These are phyloP conservation scores for Neonectria hederae DNA, from an alignment of 2,329 filamentous ascomycete genomes.

Conservation along the genomic window DNA sequence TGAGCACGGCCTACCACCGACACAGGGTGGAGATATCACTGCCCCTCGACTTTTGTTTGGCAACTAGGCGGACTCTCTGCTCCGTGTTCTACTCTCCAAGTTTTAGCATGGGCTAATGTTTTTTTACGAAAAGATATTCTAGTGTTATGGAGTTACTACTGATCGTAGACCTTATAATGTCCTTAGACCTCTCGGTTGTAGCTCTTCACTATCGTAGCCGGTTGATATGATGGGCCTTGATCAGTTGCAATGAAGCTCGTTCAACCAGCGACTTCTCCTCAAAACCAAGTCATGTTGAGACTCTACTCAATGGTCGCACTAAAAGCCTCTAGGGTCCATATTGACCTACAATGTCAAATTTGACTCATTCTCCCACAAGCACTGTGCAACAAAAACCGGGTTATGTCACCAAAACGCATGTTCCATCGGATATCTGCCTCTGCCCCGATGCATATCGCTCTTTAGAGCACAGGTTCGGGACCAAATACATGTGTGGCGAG, in stretches of 20 bases:
- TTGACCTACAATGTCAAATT: neutral
- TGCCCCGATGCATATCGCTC: conserved; percentile 30
- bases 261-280: neutral
- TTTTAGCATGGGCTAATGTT: neutral
- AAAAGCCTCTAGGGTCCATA: neutral
- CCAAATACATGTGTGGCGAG: conserved; percentile 13
- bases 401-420: conserved; percentile 3
- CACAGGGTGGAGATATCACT: neutral
- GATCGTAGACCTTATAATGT: neutral
- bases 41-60: neutral
- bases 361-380: neutral
- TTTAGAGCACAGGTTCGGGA: conserved; percentile 26
- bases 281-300: neutral
- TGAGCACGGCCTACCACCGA: neutral
- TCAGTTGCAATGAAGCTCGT: neutral
- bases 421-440: conserved; percentile 34
- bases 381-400: conserved; percentile 11
- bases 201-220: neutral
- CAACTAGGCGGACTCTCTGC: neutral
- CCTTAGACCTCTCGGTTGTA: neutral
- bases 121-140: neutral
- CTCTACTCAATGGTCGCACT: neutral
- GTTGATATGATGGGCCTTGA: neutral
- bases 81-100: neutral
- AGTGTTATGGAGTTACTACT: neutral